A percentile compares a stretch with the other conserved stretches of the same genome.
Evolutionary conservation across 2,329 filamentous ascomycete genomes (phyloP).

Genomic region (Trichoderma endophyticum): DNA sequence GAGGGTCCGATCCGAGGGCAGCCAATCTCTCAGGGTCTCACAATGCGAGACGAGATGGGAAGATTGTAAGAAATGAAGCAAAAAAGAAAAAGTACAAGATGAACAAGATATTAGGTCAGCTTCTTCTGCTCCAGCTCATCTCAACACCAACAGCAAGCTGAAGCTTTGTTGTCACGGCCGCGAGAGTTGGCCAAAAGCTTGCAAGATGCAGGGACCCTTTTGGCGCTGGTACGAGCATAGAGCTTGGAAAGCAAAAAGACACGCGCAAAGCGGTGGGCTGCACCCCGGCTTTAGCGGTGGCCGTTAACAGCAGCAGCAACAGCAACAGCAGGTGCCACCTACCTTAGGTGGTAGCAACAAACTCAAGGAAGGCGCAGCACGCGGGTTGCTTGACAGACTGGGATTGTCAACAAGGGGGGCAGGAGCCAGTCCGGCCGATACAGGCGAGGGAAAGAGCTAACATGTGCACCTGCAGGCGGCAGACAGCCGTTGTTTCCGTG

Average conservation of each 20-base stretch:
- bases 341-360: background rate
- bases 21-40: background rate
- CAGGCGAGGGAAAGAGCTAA: conserved; percentile 16
- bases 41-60: background rate
- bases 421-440: background rate
- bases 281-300: conserved; percentile 11
- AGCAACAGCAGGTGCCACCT: background rate
- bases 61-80: background rate
- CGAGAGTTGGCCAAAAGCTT: background rate
- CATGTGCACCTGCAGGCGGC: conserved; percentile 1
- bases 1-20: background rate
- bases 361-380: conserved; percentile 13
- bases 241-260: background rate
- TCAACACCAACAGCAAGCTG: background rate
- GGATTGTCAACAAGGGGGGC: conserved; percentile 8
- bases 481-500: conserved; percentile 3
- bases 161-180: background rate
- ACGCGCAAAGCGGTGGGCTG: conserved; percentile 15
- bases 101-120: background rate
- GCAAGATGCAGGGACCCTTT: background rate
- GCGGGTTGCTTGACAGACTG: conserved; percentile 10
- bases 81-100: background rate
- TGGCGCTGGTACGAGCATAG: background rate
- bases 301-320: background rate
- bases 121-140: background rate